Evolutionary conservation across 345 rosid species (phyloP), one percentile per base, ranked within the genome.

Genomic region (Iberis pinnata): DNA sequence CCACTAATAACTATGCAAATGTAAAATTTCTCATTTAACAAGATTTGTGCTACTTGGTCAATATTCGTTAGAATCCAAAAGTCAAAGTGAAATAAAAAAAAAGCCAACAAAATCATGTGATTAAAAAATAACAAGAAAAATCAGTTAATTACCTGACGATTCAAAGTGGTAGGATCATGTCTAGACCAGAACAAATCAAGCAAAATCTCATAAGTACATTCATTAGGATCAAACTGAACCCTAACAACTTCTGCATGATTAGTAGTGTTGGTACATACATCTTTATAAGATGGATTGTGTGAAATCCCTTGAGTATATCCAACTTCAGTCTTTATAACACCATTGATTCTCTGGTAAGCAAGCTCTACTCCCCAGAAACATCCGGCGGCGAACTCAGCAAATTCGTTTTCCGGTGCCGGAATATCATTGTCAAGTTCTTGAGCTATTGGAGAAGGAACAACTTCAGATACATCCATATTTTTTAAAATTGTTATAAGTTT

Each of bases 61-160:
- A n/a, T n/a, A n/a, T n/a, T n/a, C n/a, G n/a, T n/a, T n/a, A n/a
- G n/a, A n/a, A n/a, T n/a, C n/a, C n/a, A n/a, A n/a, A n/a, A n/a
- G n/a, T n/a, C n/a, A n/a, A n/a, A n/a, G n/a, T n/a, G n/a, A n/a
- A n/a, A n/a, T n/a, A n/a, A n/a, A n/a, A n/a, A n/a, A n/a, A n/a
- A n/a, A n/a, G n/a, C n/a, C n/a, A n/a, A n/a, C n/a, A n/a, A n/a
- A n/a, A n/a, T n/a, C n/a, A n/a, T n/a, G n/a, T n/a, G n/a, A n/a
- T n/a, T n/a, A n/a, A n/a, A n/a, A n/a, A n/a, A n/a, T n/a, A n/a
- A n/a, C n/a, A n/a, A n/a, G n/a, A n/a, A n/a, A n/a, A n/a, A n/a
- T n/a, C n/a, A n/a, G n/a, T n/a, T n/a, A n/a, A n/a, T n/a, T 44
- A 86, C 96, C 96, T 87, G 96, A 40, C 95, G 86, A 68, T 90